Percentiles rank a stretch among this genome's conserved stretches.
Evolutionary conservation across 371 early-diverging fungal genomes (phyloP).

Genomic region (Mucor sp.): DNA sequence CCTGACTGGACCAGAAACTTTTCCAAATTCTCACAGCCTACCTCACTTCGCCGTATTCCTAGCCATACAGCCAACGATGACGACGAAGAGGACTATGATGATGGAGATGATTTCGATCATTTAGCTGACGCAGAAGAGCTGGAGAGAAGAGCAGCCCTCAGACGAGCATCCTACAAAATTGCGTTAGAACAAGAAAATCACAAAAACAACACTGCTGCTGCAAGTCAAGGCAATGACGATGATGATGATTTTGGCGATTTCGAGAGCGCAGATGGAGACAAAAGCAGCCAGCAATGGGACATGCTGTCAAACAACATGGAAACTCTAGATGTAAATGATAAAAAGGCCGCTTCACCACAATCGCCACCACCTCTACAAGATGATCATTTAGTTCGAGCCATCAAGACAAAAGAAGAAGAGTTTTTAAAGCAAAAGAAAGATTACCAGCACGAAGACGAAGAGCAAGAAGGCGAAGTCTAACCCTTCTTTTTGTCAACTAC

Average conservation of each 20-base stretch:
- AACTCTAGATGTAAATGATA: constrained; percentile 12
- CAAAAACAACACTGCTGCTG: constrained; percentile 16
- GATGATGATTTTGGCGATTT: constrained; percentile 31
- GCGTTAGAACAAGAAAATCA: constrained; percentile 6
- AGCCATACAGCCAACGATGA: constrained; percentile 34
- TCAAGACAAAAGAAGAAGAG: constrained; percentile 31
- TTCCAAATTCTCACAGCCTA: constrained; percentile 48
- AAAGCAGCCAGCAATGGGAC: constrained; percentile 3
- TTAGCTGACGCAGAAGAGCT: constrained; percentile 37
- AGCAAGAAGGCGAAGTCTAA: constrained; percentile 38
- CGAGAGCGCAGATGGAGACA: constrained; percentile 12
- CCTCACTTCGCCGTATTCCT: constrained; percentile 26
- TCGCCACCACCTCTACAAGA: constrained; percentile 14
- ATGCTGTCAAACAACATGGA: constrained; percentile 18
- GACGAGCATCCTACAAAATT: constrained; percentile 12
- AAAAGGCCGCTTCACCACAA: not conserved
- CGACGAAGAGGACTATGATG: constrained; percentile 39
- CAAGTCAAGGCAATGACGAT: constrained; percentile 1
- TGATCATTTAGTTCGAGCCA: constrained; percentile 26
- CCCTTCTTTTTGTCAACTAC: not conserved
- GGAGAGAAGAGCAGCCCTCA: constrained; percentile 32
- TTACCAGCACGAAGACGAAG: constrained; percentile 24
- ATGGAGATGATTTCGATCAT: constrained; percentile 38
- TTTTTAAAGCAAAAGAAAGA: constrained; percentile 20
- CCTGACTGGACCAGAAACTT: constrained; percentile 38